Evolutionary conservation across 1,139 yeast genomes (phyloP).

Genomic region (Sugiyamaella pinicola): DNA sequence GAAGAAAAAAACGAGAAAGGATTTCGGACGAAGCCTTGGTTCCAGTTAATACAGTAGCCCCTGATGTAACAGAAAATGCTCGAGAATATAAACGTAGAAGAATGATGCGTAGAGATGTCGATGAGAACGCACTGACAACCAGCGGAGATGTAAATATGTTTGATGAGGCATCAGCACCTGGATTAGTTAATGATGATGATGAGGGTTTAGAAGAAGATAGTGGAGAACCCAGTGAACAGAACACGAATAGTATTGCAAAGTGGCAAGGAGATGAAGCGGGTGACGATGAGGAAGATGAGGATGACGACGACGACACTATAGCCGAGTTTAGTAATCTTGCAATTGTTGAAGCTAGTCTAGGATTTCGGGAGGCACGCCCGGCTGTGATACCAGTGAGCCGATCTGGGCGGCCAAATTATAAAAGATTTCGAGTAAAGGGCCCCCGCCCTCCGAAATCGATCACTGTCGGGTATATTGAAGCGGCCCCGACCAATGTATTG

Average conservation of each 20-base stretch:
- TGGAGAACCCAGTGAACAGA: not conserved
- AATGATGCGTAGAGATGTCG: not conserved
- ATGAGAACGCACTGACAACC: not conserved
- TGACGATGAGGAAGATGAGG: conserved; percentile 15
- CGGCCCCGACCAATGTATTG: conserved; percentile 1
- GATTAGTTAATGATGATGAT: conserved; percentile 10
- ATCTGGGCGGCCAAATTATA: conserved; percentile 22
- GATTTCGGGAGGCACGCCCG: not conserved
- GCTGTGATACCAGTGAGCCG: not conserved
- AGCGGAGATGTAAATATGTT: conserved; percentile 7
- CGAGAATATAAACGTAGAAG: conserved; percentile 15
- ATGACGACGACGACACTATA: conserved; percentile 19
- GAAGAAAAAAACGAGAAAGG: not conserved
- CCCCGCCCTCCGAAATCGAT: conserved; percentile 12
- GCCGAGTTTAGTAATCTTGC: conserved; percentile 23
- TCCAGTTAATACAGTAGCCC: not conserved
- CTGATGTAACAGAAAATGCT: conserved; percentile 16
- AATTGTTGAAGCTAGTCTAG: conserved; percentile 25
- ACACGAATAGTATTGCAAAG: not conserved
- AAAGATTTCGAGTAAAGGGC: conserved; percentile 20
- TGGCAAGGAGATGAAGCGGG: conserved; percentile 16
- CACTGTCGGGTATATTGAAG: conserved; percentile 12
- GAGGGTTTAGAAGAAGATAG: conserved; percentile 9
- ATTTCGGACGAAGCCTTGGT: conserved; percentile 1
- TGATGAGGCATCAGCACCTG: conserved; percentile 8